phyloP scores from a whole-genome alignment of 371 early-diverging fungal species.

The Gilbertella persicaria region DNA sequence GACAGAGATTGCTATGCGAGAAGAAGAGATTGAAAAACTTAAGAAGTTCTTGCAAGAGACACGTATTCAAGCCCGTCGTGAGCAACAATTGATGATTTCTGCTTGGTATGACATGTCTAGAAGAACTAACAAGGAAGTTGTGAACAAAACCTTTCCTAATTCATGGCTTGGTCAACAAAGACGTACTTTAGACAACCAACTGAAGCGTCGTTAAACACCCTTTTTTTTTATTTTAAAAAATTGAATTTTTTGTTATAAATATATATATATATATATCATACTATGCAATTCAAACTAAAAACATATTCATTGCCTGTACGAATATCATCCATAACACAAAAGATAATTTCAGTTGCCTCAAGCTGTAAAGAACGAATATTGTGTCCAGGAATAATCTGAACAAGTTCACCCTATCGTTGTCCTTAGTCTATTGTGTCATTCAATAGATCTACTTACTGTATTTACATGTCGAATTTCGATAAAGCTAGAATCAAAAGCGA shows the following conservation, averaged over 20 bases:
- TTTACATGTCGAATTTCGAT: constrained; percentile 87
- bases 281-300: constrained; percentile 11
- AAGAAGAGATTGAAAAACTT: constrained; percentile 70
- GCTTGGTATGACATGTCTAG: constrained; percentile 74
- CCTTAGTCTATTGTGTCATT: background rate
- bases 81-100: constrained; percentile 72
- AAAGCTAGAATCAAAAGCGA: constrained; percentile 87
- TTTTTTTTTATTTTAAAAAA: background rate
- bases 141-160: constrained; percentile 52
- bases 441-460: constrained; percentile 48
- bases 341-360: constrained; percentile 28
- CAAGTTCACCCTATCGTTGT: constrained; percentile 31
- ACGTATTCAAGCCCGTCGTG: constrained; percentile 60
- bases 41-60: constrained; percentile 66
- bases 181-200: constrained; percentile 55
- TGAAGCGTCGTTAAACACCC: constrained; percentile 48
- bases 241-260: background rate
- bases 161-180: constrained; percentile 80
- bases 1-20: constrained; percentile 55
- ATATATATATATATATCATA: no score
- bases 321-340: constrained; percentile 48
- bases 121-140: constrained; percentile 50
- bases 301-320: constrained; percentile 42
- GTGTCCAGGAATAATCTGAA: constrained; percentile 41
- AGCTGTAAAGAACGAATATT: constrained; percentile 39